A percentile compares a stretch with the other conserved stretches of the same genome.
These are phyloP conservation scores for Microcyclospora pomicola DNA, from an alignment of 2,329 filamentous ascomycete species.

Conservation along the genomic window DNA sequence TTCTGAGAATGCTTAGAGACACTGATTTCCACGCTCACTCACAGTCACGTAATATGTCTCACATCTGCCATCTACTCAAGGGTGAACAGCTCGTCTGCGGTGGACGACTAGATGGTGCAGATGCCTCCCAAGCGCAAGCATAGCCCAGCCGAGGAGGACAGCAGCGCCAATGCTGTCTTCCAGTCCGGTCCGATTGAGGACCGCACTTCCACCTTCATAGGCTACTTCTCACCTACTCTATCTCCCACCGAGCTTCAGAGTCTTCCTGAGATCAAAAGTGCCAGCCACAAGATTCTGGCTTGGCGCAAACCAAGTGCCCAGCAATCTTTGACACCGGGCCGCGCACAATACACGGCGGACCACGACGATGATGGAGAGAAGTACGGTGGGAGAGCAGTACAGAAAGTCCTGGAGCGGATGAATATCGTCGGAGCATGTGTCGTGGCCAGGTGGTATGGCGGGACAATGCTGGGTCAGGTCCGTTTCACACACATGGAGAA, in stretches of 20 bases:
- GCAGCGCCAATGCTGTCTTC: slow-evolving; percentile 23
- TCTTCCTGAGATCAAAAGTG: slow-evolving; percentile 30
- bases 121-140: neutral
- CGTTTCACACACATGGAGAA: slow-evolving; percentile 40
- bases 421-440: slow-evolving; percentile 34
- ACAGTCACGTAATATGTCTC: no score
- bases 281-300: slow-evolving; percentile 38
- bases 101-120: no score
- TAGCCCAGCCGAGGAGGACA: slow-evolving; percentile 1
- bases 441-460: slow-evolving; percentile 43
- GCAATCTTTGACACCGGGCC: slow-evolving; percentile 27
- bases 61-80: no score
- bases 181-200: slow-evolving; percentile 34
- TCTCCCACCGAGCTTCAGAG: slow-evolving; percentile 29
- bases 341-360: slow-evolving; percentile 28
- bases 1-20: no score
- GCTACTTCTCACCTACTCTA: slow-evolving; percentile 34
- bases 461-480: slow-evolving; percentile 38
- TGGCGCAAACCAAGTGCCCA: slow-evolving; percentile 37
- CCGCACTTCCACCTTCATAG: slow-evolving; percentile 38
- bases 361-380: slow-evolving; percentile 42
- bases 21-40: no score
- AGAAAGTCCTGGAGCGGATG: slow-evolving; percentile 32
- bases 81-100: no score
- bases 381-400: slow-evolving; percentile 35